phyloP scores from a whole-genome alignment of 129 eudicot species.

The Flaveria trinervia region DNA sequence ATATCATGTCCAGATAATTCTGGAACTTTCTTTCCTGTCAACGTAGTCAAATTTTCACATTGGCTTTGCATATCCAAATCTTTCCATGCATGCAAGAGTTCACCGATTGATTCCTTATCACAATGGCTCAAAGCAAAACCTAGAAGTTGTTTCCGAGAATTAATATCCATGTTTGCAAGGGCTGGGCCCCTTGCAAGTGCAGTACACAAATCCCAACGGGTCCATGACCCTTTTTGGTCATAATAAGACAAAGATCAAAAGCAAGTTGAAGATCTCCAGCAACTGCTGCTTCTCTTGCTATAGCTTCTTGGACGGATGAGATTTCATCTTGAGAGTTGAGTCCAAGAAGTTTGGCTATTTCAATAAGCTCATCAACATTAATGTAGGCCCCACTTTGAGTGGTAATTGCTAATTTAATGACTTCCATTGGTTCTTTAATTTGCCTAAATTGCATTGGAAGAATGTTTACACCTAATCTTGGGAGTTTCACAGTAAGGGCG shows the following conservation, averaged over 20 bases:
- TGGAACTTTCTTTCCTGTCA: constrained; percentile 63
- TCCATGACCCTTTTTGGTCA: constrained; percentile 93
- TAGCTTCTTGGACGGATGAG: constrained; percentile 91
- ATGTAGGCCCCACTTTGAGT: constrained; percentile 84
- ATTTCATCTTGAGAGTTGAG: constrained; percentile 88
- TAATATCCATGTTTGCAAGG: constrained; percentile 74
- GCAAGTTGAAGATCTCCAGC: constrained; percentile 97
- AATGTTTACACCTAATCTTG: constrained; percentile 84
- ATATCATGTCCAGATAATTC: constrained; percentile 44
- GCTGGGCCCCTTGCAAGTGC: constrained; percentile 94
- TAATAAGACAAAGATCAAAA: constrained; percentile 79
- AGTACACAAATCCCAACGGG: constrained; percentile 95
- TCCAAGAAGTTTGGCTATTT: constrained; percentile 88
- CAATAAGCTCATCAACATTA: constrained; percentile 83
- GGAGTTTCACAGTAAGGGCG: constrained; percentile 84
- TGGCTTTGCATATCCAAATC: constrained; percentile 85
- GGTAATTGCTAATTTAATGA: constrained; percentile 77
- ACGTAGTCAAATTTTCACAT: constrained; percentile 55
- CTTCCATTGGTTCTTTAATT: constrained; percentile 96
- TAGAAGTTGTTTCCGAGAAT: constrained; percentile 78
- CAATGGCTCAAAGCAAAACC: constrained; percentile 97
- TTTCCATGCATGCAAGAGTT: constrained; percentile 87
- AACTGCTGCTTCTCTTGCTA: constrained; percentile 98
- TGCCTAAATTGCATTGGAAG: constrained; percentile 87
- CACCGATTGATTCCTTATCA: constrained; percentile 92